Percentiles rank a stretch among this genome's conserved stretches.
Evolutionary conservation across 768 basidiomycete species (phyloP).

Genomic region (Mycena crocata): DNA sequence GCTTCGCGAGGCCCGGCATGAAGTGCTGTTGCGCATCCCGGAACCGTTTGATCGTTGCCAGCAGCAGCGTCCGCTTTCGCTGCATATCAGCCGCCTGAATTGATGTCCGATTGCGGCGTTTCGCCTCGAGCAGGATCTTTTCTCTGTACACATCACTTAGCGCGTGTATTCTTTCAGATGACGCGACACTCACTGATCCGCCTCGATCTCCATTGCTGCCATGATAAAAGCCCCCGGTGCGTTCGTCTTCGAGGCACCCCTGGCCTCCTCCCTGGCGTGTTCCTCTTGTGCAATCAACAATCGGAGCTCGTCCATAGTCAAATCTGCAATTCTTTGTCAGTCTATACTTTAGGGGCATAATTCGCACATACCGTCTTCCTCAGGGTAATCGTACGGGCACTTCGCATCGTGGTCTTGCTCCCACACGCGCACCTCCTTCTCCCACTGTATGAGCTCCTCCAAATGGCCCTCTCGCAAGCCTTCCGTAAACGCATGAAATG

Average conservation of each 20-base stretch:
- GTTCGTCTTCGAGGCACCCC: background rate
- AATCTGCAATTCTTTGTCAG: conserved; percentile 3
- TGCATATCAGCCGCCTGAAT: conserved; percentile 9
- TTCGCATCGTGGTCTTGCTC: conserved; percentile 23
- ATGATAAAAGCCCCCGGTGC: conserved; percentile 30
- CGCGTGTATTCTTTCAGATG: too few species aligned
- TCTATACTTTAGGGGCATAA: background rate
- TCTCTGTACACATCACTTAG: background rate
- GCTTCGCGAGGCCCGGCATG: conserved; percentile 8
- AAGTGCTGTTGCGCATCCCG: conserved; percentile 17
- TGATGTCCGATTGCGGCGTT: background rate
- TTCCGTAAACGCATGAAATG: conserved; percentile 29
- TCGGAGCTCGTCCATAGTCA: conserved; percentile 25
- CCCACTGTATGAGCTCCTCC: conserved; percentile 29
- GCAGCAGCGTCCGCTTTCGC: background rate
- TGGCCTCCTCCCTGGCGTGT: conserved; percentile 11
- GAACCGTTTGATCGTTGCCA: background rate
- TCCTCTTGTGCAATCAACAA: conserved; percentile 32
- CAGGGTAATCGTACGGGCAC: conserved; percentile 32
- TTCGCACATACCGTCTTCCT: conserved; percentile 24
- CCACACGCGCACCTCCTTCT: conserved; percentile 26
- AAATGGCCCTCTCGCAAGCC: conserved; percentile 22
- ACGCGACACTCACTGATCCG: conserved; percentile 25
- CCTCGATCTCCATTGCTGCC: conserved; percentile 26
- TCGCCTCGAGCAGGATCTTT: background rate